Evolutionary conservation across 169 alveolate species (phyloP), one percentile per base, ranked within the genome.

Genomic region (Babesia ovis): DNA sequence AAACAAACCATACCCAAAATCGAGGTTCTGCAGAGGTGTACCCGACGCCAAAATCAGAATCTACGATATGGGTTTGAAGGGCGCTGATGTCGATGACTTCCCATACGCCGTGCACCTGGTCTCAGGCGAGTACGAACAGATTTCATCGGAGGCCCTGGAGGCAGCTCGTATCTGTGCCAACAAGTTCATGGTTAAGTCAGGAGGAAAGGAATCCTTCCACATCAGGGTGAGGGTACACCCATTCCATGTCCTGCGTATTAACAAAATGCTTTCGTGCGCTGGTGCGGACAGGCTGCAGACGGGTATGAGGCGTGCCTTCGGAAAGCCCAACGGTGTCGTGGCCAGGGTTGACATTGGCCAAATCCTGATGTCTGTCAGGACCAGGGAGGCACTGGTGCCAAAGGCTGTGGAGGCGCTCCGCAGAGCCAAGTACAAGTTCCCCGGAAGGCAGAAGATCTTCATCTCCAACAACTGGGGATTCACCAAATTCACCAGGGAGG

Each of bases 241-340:
- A 23, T 97, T 96, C 98, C 99, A 98, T 92, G 99, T 98, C 67
- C 90, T 97, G 73, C 97, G 99, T 74, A 97, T 98, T 91, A 98
- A 98, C 94, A 98, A 98, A 85, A 98, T 97, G 99, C 98, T 98
- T 93, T 95, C 99, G 48, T 98, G 99, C 89, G 99, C 99, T 41
- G 99, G 99, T 60, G 99, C 99, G 41, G 99, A 97, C 95, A 92
- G 99, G 90, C 97, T 97, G 56, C 98, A 97, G 84, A 94, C 98
- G n/a, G 99, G 99, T 83, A 98, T 98, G 99, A 95, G 99, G 84
- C 98, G 99, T 35, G 99, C 99, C 72, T 98, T 94, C 85, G 99
- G 99, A 61, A 98, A 98, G 92, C 98, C 99, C 16, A 94, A 93
- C 66, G 99, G 99, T 55, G 93, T 95, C 62, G 98, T 94, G 20